phyloP scores from a whole-genome alignment of 116 monocot genomes.

The Posidonia oceanica region DNA sequence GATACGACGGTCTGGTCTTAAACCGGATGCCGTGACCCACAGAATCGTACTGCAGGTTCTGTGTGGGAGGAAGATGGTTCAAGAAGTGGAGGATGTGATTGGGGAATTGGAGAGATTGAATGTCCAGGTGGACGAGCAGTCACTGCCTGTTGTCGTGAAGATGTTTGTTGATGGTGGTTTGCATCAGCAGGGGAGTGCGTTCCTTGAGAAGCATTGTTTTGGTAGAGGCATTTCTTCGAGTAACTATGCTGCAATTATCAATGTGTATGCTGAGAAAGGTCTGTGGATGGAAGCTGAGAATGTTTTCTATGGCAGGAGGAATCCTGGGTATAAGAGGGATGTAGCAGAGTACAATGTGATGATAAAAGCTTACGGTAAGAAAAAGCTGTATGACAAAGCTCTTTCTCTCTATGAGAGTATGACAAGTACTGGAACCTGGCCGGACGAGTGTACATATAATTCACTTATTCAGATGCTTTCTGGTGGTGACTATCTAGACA shows the following conservation, averaged over 20 bases:
- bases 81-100: constrained; percentile 49
- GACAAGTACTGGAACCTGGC: constrained; percentile 42
- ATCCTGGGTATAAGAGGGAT: constrained; percentile 21
- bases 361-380: constrained; percentile 79
- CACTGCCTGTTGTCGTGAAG: constrained; percentile 47
- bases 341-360: constrained; percentile 68
- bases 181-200: constrained; percentile 33
- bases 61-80: constrained; percentile 46
- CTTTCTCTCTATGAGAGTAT: constrained; percentile 50
- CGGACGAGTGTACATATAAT: constrained; percentile 80
- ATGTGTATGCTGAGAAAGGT: constrained; percentile 73
- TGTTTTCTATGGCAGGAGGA: constrained; percentile 32
- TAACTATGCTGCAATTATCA: constrained; percentile 58
- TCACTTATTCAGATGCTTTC: constrained; percentile 77
- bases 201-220: constrained; percentile 50
- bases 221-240: constrained; percentile 36
- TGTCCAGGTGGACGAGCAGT: constrained; percentile 49
- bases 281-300: constrained; percentile 69
- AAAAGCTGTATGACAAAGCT: constrained; percentile 60
- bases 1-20: constrained; percentile 27
- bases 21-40: constrained; percentile 44
- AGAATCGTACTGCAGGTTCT: constrained; percentile 55
- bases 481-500: constrained; percentile 30
- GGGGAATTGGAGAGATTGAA: constrained; percentile 25
- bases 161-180: constrained; percentile 61